Percentiles rank a stretch among this genome's conserved stretches.
Conservation (phyloP, 2,329 filamentous ascomycete genomes). For the Diaporthe humulicola region DNA sequence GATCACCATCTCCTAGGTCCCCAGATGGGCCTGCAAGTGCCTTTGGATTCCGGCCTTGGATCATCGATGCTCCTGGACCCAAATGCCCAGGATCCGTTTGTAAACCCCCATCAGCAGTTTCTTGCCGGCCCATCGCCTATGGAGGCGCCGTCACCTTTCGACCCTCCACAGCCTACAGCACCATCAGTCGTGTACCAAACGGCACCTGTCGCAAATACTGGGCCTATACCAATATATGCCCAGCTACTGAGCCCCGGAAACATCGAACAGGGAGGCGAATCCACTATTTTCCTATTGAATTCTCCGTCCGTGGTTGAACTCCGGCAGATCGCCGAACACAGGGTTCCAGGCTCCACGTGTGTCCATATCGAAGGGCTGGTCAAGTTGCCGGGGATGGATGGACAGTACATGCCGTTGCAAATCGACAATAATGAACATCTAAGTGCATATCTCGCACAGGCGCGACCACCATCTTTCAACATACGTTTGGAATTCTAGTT, state of each 20-base stretch:
- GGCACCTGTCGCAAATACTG: constrained; percentile 28
- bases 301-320: constrained; percentile 72
- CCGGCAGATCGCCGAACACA: constrained; percentile 70
- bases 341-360: constrained; percentile 71
- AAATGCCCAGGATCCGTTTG: constrained; percentile 53
- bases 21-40: constrained; percentile 63
- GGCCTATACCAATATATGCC: constrained; percentile 71
- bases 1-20: constrained; percentile 41
- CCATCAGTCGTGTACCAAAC: constrained; percentile 21
- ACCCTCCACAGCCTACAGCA: constrained; percentile 18
- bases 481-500: constrained; percentile 48
- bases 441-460: constrained; percentile 77
- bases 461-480: constrained; percentile 58
- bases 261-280: constrained; percentile 61
- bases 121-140: constrained; percentile 43
- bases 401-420: constrained; percentile 71
- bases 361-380: constrained; percentile 76
- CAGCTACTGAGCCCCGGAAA: constrained; percentile 76
- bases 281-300: constrained; percentile 77
- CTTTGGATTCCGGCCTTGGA: constrained; percentile 51
- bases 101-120: constrained; percentile 48
- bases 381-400: constrained; percentile 57
- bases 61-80: constrained; percentile 56
- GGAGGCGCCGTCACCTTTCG: constrained; percentile 44
- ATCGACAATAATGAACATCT: constrained; percentile 81